Evolutionary conservation across 2,329 filamentous ascomycete genomes (phyloP).

Genomic region (Fusarium phyllophilum): DNA sequence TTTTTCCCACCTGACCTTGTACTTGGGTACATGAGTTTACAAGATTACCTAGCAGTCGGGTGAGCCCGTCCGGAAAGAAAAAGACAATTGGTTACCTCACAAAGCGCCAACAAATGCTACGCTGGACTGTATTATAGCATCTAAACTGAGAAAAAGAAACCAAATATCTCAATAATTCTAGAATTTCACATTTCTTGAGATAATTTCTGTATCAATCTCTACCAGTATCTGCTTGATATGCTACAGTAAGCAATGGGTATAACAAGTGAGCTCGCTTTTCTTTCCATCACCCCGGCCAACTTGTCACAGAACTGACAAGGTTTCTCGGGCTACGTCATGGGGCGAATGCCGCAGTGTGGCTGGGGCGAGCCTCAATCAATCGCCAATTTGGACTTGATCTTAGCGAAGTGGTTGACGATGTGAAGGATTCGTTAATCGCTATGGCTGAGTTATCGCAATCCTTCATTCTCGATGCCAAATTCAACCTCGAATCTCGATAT

Average conservation of each 20-base stretch:
- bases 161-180: too few species aligned
- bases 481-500: slow-evolving; percentile 25
- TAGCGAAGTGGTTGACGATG: slow-evolving; percentile 19
- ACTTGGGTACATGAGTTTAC: not conserved
- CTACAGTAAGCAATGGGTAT: not conserved
- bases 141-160: not conserved
- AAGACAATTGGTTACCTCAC: not conserved
- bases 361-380: slow-evolving; percentile 22
- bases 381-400: not conserved
- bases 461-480: not conserved
- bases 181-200: not conserved
- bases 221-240: not conserved
- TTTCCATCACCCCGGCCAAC: not conserved
- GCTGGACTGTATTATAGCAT: not conserved
- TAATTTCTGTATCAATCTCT: not conserved
- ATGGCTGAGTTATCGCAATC: slow-evolving; percentile 28
- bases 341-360: slow-evolving; percentile 22
- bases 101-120: not conserved
- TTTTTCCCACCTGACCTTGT: slow-evolving; percentile 22
- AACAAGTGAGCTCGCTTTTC: not conserved
- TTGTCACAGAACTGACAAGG: slow-evolving; percentile 4
- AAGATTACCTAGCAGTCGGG: slow-evolving; percentile 1
- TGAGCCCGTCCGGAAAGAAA: not conserved
- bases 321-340: slow-evolving; percentile 32
- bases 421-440: slow-evolving; percentile 11